Evolutionary conservation across 1,139 yeast genomes (phyloP), one percentile per base, ranked within the genome.

Genomic region (Diutina pseudorugosa): DNA sequence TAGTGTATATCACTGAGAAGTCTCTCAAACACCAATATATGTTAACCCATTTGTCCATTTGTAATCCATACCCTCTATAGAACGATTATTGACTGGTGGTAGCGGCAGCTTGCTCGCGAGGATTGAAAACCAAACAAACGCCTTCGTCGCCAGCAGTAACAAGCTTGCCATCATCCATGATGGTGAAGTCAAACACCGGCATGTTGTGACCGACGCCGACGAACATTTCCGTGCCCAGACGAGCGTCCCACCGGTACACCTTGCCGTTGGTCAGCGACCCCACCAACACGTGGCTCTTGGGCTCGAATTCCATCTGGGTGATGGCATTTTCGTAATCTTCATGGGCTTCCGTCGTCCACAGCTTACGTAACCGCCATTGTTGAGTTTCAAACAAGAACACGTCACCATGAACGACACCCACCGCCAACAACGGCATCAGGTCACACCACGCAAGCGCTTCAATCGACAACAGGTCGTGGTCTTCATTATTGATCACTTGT

Each of bases 91-190:
- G 20, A 40, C 20, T 40, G n/a, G 6, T 16, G 42, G 16, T 3
- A n/a, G 20, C n/a, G n/a, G n/a, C n/a, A n/a, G 42, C 16, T 27
- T 27, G 49, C 6, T 43, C 49, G 21, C 27, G 18, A 4, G 49
- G 49, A 43, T 56, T 74, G 61, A 83, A 91, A 7, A 93, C 79
- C 59, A 93, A 73, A 7, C 95, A 82, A 41, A 93, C 97, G 58
- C 96, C 96, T 66, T 93, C 98, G 65, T 93, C 98, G 57, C 98
- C 98, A n/a, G 97, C 98, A 27, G 97, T 88, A 45, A 90, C 77
- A 51, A 94, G 63, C 63, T 85, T 82, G 45, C 88, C 91, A 49
- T 77, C 70, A n/a, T 80, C 80, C 44, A 73, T 64, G 50, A 82
- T 61, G 14, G 85, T 80, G 65, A 91, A 90, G 61, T 90, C 97